These are phyloP conservation scores for Colletotrichum costaricense DNA, from an alignment of 2,329 filamentous ascomycete genomes.

Conservation along the genomic window DNA sequence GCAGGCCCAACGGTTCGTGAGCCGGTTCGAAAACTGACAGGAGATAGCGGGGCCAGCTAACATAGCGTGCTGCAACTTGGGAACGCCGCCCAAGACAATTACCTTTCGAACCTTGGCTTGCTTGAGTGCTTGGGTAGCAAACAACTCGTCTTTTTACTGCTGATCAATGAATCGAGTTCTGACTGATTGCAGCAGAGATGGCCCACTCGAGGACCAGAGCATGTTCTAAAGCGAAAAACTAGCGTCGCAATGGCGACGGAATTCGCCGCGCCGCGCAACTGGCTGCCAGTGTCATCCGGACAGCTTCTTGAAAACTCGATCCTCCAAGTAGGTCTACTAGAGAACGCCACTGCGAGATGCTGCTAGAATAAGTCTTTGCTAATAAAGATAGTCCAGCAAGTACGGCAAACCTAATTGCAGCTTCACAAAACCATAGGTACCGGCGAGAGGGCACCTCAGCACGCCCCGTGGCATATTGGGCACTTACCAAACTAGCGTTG, in stretches of 20 bases:
- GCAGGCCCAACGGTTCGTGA: constrained; percentile 28
- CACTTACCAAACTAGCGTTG: neutral
- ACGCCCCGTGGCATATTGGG: neutral
- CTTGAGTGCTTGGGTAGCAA: constrained; percentile 1
- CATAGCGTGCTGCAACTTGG: constrained; percentile 17
- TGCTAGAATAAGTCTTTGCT: no score
- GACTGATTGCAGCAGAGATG: constrained; percentile 11
- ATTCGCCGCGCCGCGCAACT: constrained; percentile 8
- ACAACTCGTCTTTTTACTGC: neutral
- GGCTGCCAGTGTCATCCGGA: neutral
- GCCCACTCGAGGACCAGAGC: constrained; percentile 10
- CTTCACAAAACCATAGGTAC: neutral
- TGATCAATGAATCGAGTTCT: neutral
- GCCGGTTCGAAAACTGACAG: constrained; percentile 35
- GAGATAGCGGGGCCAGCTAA: constrained; percentile 21
- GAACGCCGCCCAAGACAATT: neutral
- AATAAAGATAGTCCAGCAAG: neutral
- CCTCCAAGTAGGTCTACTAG: no score
- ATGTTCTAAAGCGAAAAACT: constrained; percentile 17
- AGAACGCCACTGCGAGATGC: no score
- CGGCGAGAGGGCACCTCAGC: neutral
- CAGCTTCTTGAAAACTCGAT: neutral
- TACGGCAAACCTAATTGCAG: neutral
- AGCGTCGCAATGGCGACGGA: constrained; percentile 14
- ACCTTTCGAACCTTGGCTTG: neutral